Conservation (phyloP, 1,284 basidiomycete genomes). For the Tylopilus sp. region DNA sequence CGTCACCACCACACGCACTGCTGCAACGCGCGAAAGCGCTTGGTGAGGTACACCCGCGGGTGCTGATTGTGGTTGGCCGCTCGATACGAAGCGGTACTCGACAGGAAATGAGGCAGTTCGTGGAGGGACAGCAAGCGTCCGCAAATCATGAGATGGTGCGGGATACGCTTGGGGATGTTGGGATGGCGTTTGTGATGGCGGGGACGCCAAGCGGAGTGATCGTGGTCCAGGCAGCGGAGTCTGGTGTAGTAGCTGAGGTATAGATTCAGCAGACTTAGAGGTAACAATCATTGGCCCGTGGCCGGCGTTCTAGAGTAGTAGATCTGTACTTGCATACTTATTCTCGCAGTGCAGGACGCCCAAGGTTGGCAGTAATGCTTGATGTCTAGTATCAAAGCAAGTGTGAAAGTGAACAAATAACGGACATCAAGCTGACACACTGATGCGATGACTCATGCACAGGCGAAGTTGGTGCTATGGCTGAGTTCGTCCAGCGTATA, state of each 20-base stretch:
- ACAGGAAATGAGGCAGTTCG: conserved; percentile 69
- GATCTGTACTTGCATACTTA: no score
- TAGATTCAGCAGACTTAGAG: background rate
- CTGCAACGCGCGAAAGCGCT: conserved; percentile 53
- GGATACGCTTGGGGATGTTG: conserved; percentile 83
- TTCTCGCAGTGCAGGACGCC: no score
- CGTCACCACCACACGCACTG: conserved; percentile 66
- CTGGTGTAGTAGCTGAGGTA: background rate
- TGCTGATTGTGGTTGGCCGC: conserved; percentile 78
- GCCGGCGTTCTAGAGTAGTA: no score
- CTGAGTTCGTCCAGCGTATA: conserved; percentile 45
- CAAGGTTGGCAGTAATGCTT: no score
- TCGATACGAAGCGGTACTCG: conserved; percentile 69
- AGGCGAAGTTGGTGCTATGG: conserved; percentile 48
- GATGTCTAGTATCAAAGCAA: conserved; percentile 25
- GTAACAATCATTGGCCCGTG: no score
- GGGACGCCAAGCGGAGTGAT: conserved; percentile 33
- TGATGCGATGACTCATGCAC: background rate
- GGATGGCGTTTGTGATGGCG: conserved; percentile 68
- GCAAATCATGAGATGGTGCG: conserved; percentile 57
- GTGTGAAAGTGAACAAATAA: background rate
- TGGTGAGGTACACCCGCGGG: conserved; percentile 40
- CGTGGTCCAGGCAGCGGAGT: conserved; percentile 34
- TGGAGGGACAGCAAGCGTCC: conserved; percentile 53
- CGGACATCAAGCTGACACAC: background rate